phyloP scores from a whole-genome alignment of 805 yeast species.

The Zygosaccharomyces bisporus region DNA sequence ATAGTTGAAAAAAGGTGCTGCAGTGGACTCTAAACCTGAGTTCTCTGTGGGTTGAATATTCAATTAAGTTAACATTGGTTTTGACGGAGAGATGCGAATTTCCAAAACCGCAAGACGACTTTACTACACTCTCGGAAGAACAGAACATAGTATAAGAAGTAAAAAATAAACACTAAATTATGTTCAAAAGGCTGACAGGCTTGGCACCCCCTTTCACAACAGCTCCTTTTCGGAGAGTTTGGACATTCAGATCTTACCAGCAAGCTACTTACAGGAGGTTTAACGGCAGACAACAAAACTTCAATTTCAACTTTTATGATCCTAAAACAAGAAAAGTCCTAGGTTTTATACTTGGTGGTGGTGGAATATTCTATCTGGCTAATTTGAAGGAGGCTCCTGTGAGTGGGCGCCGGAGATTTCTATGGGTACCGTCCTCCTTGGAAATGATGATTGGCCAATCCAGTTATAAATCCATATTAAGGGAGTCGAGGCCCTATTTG shows the following conservation, averaged over 20 bases:
- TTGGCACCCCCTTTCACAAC: not conserved
- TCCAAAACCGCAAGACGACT: no score
- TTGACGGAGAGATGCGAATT: no score
- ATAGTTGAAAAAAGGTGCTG: no score
- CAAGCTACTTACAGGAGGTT: conserved; percentile 22
- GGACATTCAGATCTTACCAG: conserved; percentile 5
- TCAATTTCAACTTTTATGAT: conserved; percentile 22
- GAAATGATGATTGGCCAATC: conserved; percentile 61
- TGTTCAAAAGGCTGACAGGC: not conserved
- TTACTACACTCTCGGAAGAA: no score
- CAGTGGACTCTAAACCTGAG: no score
- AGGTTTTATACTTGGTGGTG: conserved; percentile 35
- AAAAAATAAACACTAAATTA: no score
- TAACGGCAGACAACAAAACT: conserved; percentile 14
- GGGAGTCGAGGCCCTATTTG: conserved; percentile 49
- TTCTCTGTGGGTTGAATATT: no score
- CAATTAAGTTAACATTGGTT: no score
- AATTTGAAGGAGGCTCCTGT: conserved; percentile 78
- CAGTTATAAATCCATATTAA: conserved; percentile 58
- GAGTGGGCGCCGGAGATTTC: conserved; percentile 65
- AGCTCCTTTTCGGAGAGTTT: not conserved
- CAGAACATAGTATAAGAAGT: no score
- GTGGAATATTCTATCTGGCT: conserved; percentile 43
- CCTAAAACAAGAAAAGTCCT: conserved; percentile 33
- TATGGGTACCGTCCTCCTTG: conserved; percentile 64